Percentiles rank a stretch among this genome's conserved stretches.
phyloP scores from a whole-genome alignment of 805 yeast genomes.

The Lachancea fermentati region DNA sequence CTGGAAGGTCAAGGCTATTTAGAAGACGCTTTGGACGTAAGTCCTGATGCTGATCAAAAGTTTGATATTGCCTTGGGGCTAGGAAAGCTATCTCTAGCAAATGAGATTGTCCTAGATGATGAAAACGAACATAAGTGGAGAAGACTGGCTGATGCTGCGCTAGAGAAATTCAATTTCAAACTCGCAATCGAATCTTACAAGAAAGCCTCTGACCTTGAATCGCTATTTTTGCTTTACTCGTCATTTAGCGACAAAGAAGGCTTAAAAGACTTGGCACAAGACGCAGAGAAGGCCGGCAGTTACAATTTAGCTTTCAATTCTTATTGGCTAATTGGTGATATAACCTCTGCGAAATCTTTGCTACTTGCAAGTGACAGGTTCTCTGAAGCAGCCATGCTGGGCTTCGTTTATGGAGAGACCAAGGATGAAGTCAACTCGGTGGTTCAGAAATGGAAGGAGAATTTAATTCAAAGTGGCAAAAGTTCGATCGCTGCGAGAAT shows the following conservation, averaged over 20 bases:
- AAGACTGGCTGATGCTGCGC: constrained; percentile 80
- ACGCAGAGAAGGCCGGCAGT: constrained; percentile 68
- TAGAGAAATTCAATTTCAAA: constrained; percentile 69
- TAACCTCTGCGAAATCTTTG: constrained; percentile 55
- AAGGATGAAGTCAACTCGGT: constrained; percentile 40
- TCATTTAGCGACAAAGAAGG: constrained; percentile 67
- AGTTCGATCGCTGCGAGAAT: constrained; percentile 58
- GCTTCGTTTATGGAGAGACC: constrained; percentile 59
- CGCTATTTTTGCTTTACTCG: constrained; percentile 75
- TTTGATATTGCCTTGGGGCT: constrained; percentile 84
- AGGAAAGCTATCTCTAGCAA: constrained; percentile 66
- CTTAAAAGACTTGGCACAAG: constrained; percentile 55
- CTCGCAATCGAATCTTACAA: constrained; percentile 77
- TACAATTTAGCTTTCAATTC: constrained; percentile 90
- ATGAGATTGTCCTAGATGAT: constrained; percentile 52
- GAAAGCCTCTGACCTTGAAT: constrained; percentile 74
- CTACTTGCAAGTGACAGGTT: constrained; percentile 62
- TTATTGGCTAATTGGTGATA: constrained; percentile 79
- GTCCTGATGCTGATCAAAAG: constrained; percentile 85
- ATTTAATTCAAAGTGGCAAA: constrained; percentile 48
- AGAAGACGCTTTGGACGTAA: constrained; percentile 74
- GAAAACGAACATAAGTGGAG: constrained; percentile 76
- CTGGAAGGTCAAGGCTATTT: constrained; percentile 87
- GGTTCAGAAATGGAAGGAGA: constrained; percentile 63
- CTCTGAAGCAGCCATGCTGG: constrained; percentile 82